These are phyloP conservation scores for Metarhizium album DNA, from an alignment of 2,329 filamentous ascomycete genomes.

Conservation along the genomic window DNA sequence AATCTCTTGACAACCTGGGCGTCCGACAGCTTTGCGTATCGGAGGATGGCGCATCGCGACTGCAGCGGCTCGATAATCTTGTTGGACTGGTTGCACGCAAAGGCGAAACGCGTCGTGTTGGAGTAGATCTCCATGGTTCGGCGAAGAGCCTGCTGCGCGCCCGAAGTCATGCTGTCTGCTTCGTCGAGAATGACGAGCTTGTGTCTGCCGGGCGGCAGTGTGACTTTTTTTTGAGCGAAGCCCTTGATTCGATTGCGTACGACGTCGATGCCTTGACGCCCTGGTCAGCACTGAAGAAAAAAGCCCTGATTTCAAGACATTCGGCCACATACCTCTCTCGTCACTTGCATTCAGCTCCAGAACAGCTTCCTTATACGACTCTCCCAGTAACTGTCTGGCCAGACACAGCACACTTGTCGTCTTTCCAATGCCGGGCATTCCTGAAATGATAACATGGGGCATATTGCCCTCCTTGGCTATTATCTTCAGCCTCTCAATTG, in stretches of 20 bases:
- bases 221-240: constrained; percentile 98
- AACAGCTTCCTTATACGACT: constrained; percentile 94
- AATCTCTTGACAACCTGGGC: constrained; percentile 84
- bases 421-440: constrained; percentile 98
- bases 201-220: constrained; percentile 77
- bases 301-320: not conserved
- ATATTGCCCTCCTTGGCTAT: constrained; percentile 98
- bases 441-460: constrained; percentile 98
- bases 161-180: constrained; percentile 95
- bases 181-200: constrained; percentile 97
- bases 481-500: constrained; percentile 92
- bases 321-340: constrained; percentile 55
- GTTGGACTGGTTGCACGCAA: constrained; percentile 97
- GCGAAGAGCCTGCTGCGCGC: constrained; percentile 87
- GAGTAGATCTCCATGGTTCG: constrained; percentile 99
- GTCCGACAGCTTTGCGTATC: constrained; percentile 87
- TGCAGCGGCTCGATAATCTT: constrained; percentile 99
- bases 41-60: constrained; percentile 88
- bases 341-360: constrained; percentile 94
- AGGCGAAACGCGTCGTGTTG: constrained; percentile 90
- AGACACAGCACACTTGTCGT: constrained; percentile 92
- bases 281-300: not conserved
- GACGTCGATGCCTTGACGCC: constrained; percentile 70
- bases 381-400: constrained; percentile 80
- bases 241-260: constrained; percentile 96